Conservation (phyloP, 164 flowering plant species). For the Akebia trifoliata region DNA sequence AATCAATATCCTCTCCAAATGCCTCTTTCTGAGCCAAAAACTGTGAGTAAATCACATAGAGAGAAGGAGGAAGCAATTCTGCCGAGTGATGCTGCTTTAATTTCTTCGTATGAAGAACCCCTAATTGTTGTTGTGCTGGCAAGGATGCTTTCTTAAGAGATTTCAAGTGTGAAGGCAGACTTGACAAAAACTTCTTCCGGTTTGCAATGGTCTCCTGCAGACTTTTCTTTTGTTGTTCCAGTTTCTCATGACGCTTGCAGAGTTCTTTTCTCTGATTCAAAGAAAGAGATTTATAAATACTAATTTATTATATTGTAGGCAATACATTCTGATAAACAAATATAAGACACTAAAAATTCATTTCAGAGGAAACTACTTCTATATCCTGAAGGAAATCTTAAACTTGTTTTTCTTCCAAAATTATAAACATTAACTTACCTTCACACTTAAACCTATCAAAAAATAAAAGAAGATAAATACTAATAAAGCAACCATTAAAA, state of each 20-base stretch:
- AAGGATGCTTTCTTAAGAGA: slow-evolving; percentile 94
- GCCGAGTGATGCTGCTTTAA: slow-evolving; percentile 79
- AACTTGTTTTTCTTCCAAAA: neutral
- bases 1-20: slow-evolving; percentile 80
- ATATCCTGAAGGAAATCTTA: neutral
- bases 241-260: slow-evolving; percentile 61
- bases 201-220: slow-evolving; percentile 71
- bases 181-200: slow-evolving; percentile 85
- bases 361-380: too few relatives aligned
- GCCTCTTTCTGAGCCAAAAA: slow-evolving; percentile 92
- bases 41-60: slow-evolving; percentile 86
- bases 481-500: too few relatives aligned
- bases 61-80: slow-evolving; percentile 93
- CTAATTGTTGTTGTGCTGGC: slow-evolving; percentile 89
- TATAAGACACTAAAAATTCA: neutral
- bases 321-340: neutral
- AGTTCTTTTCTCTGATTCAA: slow-evolving; percentile 84
- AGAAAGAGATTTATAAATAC: neutral
- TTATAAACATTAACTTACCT: too few relatives aligned
- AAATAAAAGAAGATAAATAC: too few relatives aligned
- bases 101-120: slow-evolving; percentile 74
- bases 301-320: neutral
- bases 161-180: slow-evolving; percentile 95
- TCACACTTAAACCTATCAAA: too few relatives aligned
- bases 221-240: slow-evolving; percentile 67